Percentiles rank a stretch among this genome's conserved stretches.
Conservation (phyloP, 176 grass and related monocot genomes). For the Oryza australiensis region DNA sequence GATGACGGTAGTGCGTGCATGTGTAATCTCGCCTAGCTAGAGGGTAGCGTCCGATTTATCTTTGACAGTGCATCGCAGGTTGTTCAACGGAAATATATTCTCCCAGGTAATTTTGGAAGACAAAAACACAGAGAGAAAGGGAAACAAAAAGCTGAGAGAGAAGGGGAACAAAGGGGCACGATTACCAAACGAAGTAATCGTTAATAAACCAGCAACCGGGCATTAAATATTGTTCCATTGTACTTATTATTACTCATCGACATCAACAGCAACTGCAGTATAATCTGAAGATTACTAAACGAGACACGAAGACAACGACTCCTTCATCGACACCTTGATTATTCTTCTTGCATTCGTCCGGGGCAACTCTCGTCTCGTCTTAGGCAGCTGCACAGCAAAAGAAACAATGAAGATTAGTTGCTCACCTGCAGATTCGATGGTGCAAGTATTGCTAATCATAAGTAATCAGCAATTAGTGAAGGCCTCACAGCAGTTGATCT, state of each 20-base stretch:
- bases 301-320: background rate
- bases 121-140: no score
- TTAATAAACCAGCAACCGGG: background rate
- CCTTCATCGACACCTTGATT: background rate
- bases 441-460: background rate
- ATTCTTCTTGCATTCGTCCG: background rate
- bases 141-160: no score
- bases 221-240: background rate
- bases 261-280: background rate
- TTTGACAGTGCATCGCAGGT: no score
- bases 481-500: conserved; percentile 55
- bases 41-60: no score
- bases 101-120: no score
- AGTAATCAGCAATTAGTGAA: background rate
- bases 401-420: background rate
- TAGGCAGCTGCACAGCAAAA: conserved; percentile 35
- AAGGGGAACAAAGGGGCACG: no score
- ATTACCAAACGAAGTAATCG: background rate
- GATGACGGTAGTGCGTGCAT: background rate
- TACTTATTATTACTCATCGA: conserved; percentile 12
- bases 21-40: no score
- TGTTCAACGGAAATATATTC: no score
- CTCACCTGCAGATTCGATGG: no score
- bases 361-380: background rate
- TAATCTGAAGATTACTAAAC: background rate